phyloP scores from a whole-genome alignment of 768 basidiomycete species.

The Russula virescens region DNA sequence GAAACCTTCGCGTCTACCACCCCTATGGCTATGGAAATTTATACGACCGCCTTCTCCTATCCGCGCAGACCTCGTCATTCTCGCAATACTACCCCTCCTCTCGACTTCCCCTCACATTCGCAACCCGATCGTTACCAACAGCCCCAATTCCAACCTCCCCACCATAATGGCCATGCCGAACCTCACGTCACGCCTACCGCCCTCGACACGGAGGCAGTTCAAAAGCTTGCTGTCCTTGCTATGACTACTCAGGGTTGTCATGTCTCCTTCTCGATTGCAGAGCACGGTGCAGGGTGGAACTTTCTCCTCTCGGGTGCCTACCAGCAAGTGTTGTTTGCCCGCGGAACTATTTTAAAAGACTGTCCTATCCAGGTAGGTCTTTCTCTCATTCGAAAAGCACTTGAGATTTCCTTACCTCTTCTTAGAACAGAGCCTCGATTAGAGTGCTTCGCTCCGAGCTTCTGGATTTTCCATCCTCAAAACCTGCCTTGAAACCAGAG shows the following conservation, averaged over 20 bases:
- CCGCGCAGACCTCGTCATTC: slow-evolving; percentile 73
- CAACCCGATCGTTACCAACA: slow-evolving; percentile 40
- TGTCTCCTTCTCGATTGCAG: slow-evolving; percentile 69
- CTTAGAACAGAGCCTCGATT: slow-evolving; percentile 76
- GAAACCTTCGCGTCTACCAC: slow-evolving; percentile 28
- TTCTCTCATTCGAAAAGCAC: slow-evolving; percentile 17
- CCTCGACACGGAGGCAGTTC: slow-evolving; percentile 65
- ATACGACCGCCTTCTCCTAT: slow-evolving; percentile 91
- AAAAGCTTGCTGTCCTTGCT: slow-evolving; percentile 73
- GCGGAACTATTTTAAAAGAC: slow-evolving; percentile 85
- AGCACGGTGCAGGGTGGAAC: slow-evolving; percentile 74
- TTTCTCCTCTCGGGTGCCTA: slow-evolving; percentile 88
- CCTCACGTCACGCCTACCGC: slow-evolving; percentile 33
- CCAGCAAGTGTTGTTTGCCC: slow-evolving; percentile 86
- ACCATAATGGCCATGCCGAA: slow-evolving; percentile 30
- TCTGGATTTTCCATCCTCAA: slow-evolving; percentile 75
- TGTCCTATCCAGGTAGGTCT: slow-evolving; percentile 71
- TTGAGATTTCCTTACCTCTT: slow-evolving; percentile 22
- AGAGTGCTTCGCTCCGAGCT: slow-evolving; percentile 91
- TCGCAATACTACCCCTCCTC: slow-evolving; percentile 56
- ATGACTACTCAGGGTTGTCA: slow-evolving; percentile 79
- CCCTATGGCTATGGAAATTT: slow-evolving; percentile 95
- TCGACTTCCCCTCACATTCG: slow-evolving; percentile 49
- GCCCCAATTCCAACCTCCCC: slow-evolving; percentile 34
- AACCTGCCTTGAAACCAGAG: slow-evolving; percentile 74